These are phyloP conservation scores for Starmerella apis DNA, from an alignment of 805 yeast genomes.

Conservation along the genomic window DNA sequence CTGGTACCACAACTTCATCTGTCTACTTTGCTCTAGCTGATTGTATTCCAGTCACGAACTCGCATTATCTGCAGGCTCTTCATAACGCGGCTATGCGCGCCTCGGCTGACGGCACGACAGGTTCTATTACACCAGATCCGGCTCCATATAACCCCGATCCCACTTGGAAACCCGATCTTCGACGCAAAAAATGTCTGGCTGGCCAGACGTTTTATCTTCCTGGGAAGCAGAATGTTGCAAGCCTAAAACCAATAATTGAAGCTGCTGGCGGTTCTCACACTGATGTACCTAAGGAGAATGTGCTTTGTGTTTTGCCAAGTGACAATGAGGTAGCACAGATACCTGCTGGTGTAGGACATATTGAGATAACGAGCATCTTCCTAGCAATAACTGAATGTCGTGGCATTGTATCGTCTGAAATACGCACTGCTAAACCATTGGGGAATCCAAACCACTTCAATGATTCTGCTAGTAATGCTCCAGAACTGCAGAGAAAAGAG, in stretches of 20 bases:
- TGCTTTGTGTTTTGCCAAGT: not conserved
- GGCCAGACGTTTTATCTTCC: slow-evolving; percentile 25
- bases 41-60: slow-evolving; percentile 29
- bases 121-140: slow-evolving; percentile 25
- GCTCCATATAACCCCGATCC: slow-evolving; percentile 25
- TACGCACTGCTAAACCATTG: not conserved
- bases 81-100: slow-evolving; percentile 14
- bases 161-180: slow-evolving; percentile 24
- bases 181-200: slow-evolving; percentile 26
- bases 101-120: slow-evolving; percentile 22
- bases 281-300: not conserved
- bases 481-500: not conserved
- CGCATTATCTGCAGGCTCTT: slow-evolving; percentile 25
- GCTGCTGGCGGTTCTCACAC: slow-evolving; percentile 26
- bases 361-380: not conserved
- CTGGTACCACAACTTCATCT: slow-evolving; percentile 26
- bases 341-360: not conserved
- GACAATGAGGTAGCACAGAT: not conserved
- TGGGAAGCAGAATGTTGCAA: slow-evolving; percentile 20
- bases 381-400: not conserved
- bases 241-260: slow-evolving; percentile 25
- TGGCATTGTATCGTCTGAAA: not conserved
- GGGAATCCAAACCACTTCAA: not conserved
- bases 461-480: not conserved
- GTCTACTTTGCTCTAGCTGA: slow-evolving; percentile 31